phyloP scores from a whole-genome alignment of 179 eudicot species.

The Patellifolia procumbens region DNA sequence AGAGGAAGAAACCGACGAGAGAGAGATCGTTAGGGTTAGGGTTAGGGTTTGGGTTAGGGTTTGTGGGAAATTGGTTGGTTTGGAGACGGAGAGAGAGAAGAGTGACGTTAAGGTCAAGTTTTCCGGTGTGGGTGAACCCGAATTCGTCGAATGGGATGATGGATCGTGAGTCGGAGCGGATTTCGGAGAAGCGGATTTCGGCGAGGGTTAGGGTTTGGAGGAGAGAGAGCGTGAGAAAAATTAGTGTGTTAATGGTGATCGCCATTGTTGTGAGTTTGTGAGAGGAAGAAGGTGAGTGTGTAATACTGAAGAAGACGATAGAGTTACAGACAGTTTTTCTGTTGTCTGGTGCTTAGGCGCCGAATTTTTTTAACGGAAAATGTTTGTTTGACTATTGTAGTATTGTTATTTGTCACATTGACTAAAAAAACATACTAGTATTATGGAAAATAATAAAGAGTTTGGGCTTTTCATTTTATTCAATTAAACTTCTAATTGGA shows the following conservation, averaged over 20 bases:
- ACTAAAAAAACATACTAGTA: too few species aligned
- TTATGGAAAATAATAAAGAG: too few species aligned
- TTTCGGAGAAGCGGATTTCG: constrained; percentile 46
- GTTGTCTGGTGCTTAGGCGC: too few species aligned
- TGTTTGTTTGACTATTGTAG: neutral
- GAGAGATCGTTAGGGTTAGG: constrained; percentile 31
- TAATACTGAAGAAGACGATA: neutral
- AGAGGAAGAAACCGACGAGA: constrained; percentile 59
- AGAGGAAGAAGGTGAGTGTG: neutral
- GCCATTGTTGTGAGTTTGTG: constrained; percentile 22
- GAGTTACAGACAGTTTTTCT: neutral
- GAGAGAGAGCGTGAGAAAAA: constrained; percentile 22
- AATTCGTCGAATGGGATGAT: constrained; percentile 62
- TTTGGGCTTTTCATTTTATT: too few species aligned
- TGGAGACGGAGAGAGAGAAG: constrained; percentile 36
- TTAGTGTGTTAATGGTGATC: neutral
- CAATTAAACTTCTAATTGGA: too few species aligned
- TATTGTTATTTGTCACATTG: too few species aligned
- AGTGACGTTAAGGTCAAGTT: constrained; percentile 52
- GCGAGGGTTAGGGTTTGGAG: constrained; percentile 21
- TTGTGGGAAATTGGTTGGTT: constrained; percentile 9
- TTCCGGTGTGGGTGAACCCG: constrained; percentile 71
- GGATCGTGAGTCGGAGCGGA: constrained; percentile 50
- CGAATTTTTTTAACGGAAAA: neutral
- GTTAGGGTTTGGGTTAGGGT: neutral